A percentile compares a stretch with the other conserved stretches of the same genome.
These are phyloP conservation scores for Flaveria linearis DNA, from an alignment of 129 eudicot genomes.

Conservation along the genomic window DNA sequence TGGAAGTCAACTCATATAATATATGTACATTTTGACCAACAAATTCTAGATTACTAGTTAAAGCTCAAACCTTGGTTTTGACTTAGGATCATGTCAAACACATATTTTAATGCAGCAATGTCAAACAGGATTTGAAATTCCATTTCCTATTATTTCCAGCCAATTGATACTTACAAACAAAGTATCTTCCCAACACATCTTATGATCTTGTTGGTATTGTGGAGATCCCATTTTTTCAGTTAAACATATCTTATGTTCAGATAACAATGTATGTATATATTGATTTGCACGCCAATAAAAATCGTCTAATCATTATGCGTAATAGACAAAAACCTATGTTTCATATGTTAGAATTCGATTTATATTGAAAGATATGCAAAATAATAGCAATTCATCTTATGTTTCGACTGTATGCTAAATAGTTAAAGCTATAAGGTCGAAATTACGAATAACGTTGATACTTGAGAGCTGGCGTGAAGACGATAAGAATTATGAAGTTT, in stretches of 20 bases:
- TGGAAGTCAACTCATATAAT: conserved; percentile 10
- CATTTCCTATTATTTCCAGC: not conserved
- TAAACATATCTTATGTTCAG: not conserved
- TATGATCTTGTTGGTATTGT: conserved; percentile 7
- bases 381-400: too few relatives aligned
- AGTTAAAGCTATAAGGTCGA: too few relatives aligned
- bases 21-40: conserved; percentile 4
- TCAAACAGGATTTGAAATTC: not conserved
- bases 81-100: not conserved
- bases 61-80: conserved; percentile 7
- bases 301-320: not conserved
- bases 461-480: too few relatives aligned
- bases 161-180: not conserved
- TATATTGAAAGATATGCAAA: too few relatives aligned
- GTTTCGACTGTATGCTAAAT: too few relatives aligned
- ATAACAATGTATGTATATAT: not conserved
- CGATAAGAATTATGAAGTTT: too few relatives aligned
- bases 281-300: too few relatives aligned
- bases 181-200: not conserved
- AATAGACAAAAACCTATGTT: too few relatives aligned
- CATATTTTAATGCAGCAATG: not conserved
- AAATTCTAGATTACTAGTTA: not conserved
- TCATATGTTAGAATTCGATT: too few relatives aligned
- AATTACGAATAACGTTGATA: too few relatives aligned
- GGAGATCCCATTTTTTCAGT: not conserved